Conservation (phyloP, 805 yeast species). For the Hermanozyma aechmeae region DNA sequence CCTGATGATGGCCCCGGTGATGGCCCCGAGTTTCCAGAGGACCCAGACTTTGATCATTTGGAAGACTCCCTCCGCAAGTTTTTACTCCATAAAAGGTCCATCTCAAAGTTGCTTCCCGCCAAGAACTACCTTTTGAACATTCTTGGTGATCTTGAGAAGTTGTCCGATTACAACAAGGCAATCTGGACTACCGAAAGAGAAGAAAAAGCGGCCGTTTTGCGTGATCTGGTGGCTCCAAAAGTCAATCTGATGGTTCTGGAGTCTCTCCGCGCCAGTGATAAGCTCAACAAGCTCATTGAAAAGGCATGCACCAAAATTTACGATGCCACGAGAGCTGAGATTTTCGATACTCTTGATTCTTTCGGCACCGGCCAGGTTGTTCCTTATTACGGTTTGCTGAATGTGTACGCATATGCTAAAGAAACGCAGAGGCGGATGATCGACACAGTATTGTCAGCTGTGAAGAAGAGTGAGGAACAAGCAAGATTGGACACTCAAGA, state of each 20-base stretch:
- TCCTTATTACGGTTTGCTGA: constrained; percentile 53
- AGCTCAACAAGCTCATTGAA: constrained; percentile 58
- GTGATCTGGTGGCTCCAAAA: constrained; percentile 47
- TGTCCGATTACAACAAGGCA: constrained; percentile 57
- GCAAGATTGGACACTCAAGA: constrained; percentile 55
- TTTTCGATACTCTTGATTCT: constrained; percentile 41
- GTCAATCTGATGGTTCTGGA: constrained; percentile 45
- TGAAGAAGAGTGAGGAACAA: constrained; percentile 52
- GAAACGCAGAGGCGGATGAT: constrained; percentile 62
- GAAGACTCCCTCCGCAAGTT: constrained; percentile 82
- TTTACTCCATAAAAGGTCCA: constrained; percentile 78
- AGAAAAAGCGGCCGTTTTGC: constrained; percentile 39
- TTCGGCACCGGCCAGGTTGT: constrained; percentile 46
- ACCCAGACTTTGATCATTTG: constrained; percentile 71
- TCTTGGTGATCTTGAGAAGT: constrained; percentile 49
- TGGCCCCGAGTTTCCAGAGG: constrained; percentile 15
- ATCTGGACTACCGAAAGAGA: constrained; percentile 42
- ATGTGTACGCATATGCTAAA: constrained; percentile 58
- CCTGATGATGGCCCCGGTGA: constrained; percentile 23
- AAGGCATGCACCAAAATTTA: constrained; percentile 47
- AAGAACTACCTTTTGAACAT: constrained; percentile 74
- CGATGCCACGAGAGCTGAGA: constrained; percentile 45
- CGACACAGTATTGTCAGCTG: constrained; percentile 54
- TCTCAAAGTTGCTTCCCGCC: constrained; percentile 87
- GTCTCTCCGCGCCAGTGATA: constrained; percentile 47